Evolutionary conservation across 495 filamentous ascomycete genomes (phyloP), one percentile per base, ranked within the genome.

Genomic region (Tetracladium setigerum): DNA sequence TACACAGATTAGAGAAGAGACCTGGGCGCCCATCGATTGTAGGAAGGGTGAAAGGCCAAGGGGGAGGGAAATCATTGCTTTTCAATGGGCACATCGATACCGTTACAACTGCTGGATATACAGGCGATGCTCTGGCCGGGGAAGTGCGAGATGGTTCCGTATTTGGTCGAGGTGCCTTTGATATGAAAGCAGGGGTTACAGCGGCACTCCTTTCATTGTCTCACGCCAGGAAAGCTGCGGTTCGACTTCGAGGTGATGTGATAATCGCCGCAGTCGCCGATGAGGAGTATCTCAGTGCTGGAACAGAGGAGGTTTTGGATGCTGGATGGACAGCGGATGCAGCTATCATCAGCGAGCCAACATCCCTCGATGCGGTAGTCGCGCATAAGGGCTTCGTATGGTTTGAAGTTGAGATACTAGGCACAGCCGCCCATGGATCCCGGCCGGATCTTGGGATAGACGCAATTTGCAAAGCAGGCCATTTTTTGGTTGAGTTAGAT

Each of bases 31-130:
- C 70, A 2, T 75, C 71, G 0, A 53, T 75, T 12, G 64, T 75
- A 10, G 71, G 70, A 12, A 54, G 70, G n/a, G 51, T 70, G 6
- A 58, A 62, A 4, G 69, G 70, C 12, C 59, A 41, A 0, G 71
- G 70, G 4, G 68, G 60, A 13, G 69, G 70, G 37, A 63, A 65
- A 36, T 67, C 64, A 4, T 57, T 75, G 4, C 72, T 75, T 66
- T 63, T 74, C 48, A 74, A 74, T 35, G 70, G 71, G 2, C 70
- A 75, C 44, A 59, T 70, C 5, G 71, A 75, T 48, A 75, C 70
- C 0, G 68, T 73, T 36, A 73, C 60, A 39, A 53, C 67, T 4
- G 49, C 57, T 8, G 69, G 63, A 32, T 74, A 75, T 48, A 66
- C 69, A 14, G 54, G 41, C 7, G 63, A 71, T 47, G 61, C 68